Evolutionary conservation across 2,329 filamentous ascomycete species (phyloP), one percentile per base, ranked within the genome.

Genomic region (Kalaharituber pfeilii): DNA sequence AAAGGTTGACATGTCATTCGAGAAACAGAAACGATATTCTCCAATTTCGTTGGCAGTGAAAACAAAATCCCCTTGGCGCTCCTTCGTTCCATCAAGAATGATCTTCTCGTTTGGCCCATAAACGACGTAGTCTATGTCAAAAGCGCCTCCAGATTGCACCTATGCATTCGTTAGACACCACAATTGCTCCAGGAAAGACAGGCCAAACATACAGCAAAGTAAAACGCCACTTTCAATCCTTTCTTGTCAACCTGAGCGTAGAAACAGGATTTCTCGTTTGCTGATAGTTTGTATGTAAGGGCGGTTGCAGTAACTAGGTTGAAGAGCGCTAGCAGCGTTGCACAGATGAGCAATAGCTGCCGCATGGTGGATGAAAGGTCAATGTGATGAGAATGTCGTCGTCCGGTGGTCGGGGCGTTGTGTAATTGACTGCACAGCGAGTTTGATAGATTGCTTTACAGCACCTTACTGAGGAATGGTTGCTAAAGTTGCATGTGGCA

Each of bases 111-210:
- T 78, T 26, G 93, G 91, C 20, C 86, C 87, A 50, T 80, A 78
- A 54, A 98, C 89, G 56, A 79, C 71, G 72, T 94, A 98, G 69
- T 96, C 87, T 70, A 98, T 78, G 73, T 98, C 91, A 72, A 98
- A 98, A 27, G 87, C 89, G 64, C 91, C 93, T 66, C 91, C 91
- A 7, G 88, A 89, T 93, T 98, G 91, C 49, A 95, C 88, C 88
- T 94, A 59, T 42, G 50, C 4, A 49, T 28, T 33, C 26, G 5
- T 55, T 18, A 53, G 24, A 27, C 13, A 9, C 22, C 22, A 30
- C 27, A 47, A 9, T 9, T 9, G 30, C 30, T 36, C 30, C 30
- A 9, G 30, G 9, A 22, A 47, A 15, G 13, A 24, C n/a, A 1
- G 13, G 42, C 13, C 22, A 22, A 52, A 72, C 82, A 62, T 73